Percentiles rank a stretch among this genome's conserved stretches.
Conservation (phyloP, 768 basidiomycete species). For the Sutorius australiensis region DNA sequence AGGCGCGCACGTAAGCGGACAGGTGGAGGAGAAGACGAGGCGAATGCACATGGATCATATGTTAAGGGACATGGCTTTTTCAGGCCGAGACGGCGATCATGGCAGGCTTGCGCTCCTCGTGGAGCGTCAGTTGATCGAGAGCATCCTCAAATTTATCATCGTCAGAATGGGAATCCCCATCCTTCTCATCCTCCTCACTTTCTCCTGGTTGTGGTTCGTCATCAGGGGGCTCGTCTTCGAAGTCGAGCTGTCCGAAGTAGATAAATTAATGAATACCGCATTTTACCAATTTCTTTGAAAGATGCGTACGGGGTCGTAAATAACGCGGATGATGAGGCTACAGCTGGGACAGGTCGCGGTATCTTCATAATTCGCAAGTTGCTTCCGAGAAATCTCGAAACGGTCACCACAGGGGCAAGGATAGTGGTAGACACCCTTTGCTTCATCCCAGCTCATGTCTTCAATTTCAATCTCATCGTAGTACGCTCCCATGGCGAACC, state of each 20-base stretch:
- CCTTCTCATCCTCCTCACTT: conserved; percentile 32
- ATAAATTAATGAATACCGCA: conserved; percentile 1
- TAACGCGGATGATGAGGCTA: conserved; percentile 85
- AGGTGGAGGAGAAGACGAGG: not conserved
- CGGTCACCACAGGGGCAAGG: conserved; percentile 98
- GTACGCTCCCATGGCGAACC: conserved; percentile 64
- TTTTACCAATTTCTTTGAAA: not conserved
- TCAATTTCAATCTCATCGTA: conserved; percentile 99
- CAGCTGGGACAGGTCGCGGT: conserved; percentile 96
- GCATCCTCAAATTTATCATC: conserved; percentile 60
- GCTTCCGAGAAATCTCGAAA: conserved; percentile 87
- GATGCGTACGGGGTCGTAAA: conserved; percentile 86
- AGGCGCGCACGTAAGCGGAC: not conserved
- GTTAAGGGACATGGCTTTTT: not conserved
- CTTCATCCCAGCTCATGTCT: conserved; percentile 89
- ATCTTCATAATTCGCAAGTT: conserved; percentile 88
- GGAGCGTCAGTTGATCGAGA: conserved; percentile 51
- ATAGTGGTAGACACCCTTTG: conserved; percentile 85
- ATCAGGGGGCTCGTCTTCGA: conserved; percentile 71
- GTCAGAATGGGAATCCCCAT: conserved; percentile 37
- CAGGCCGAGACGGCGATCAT: conserved; percentile 20
- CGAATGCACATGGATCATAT: conserved; percentile 2
- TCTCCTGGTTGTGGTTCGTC: conserved; percentile 34
- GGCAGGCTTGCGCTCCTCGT: conserved; percentile 8
- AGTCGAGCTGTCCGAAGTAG: conserved; percentile 60